These are phyloP conservation scores for Cytospora paraplurivora DNA, from an alignment of 2,329 filamentous ascomycete species.

Conservation along the genomic window DNA sequence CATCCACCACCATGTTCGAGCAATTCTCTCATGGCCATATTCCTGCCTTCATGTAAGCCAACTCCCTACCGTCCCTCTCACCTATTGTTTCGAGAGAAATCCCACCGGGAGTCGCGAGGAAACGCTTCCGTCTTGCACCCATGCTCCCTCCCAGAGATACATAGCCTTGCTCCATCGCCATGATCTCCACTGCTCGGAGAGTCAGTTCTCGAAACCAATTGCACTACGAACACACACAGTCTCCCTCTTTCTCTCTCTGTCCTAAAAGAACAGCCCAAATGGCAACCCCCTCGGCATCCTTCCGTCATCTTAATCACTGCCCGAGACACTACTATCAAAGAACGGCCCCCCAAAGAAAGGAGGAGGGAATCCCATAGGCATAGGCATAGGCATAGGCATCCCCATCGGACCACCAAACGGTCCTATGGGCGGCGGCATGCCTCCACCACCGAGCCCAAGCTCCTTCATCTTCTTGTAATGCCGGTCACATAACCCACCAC, in stretches of 20 bases:
- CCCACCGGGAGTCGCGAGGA: too few species aligned
- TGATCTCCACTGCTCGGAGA: too few species aligned
- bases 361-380: conserved; percentile 5
- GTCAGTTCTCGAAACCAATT: too few species aligned
- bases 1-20: not conserved
- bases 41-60: conserved; percentile 5
- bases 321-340: conserved; percentile 18
- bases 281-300: conserved; percentile 12
- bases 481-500: conserved; percentile 18
- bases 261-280: conserved; percentile 9
- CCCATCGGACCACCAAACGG: conserved; percentile 13
- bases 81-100: too few species aligned
- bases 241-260: too few species aligned
- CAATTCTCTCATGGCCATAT: not conserved
- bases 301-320: conserved; percentile 11
- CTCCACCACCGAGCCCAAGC: not conserved
- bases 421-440: not conserved
- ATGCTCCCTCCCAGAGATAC: too few species aligned
- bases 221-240: too few species aligned
- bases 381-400: not conserved
- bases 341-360: conserved; percentile 10
- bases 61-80: not conserved
- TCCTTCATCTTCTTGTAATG: conserved; percentile 10
- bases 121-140: too few species aligned
- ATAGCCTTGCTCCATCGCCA: too few species aligned